phyloP scores from a whole-genome alignment of 176 grass and related monocot species.

The Raddia distichophylla region DNA sequence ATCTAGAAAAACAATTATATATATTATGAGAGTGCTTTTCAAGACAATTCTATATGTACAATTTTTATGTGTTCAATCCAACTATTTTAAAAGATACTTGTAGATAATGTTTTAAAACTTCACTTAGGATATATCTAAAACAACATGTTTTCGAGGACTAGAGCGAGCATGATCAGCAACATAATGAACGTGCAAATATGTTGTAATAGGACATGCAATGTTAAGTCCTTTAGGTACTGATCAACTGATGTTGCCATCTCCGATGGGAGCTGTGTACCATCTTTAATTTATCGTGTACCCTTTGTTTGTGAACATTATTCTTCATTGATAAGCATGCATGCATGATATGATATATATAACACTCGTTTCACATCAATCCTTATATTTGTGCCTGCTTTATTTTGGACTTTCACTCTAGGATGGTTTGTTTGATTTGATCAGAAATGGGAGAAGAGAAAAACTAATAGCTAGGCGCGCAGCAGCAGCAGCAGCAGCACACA shows the following conservation, averaged over 20 bases:
- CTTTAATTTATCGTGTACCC: conserved; percentile 40
- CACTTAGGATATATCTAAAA: no score
- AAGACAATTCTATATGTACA: no score
- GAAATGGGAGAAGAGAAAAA: conserved; percentile 19
- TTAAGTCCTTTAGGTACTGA: neutral
- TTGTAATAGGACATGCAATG: conserved; percentile 18
- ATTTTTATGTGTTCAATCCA: no score
- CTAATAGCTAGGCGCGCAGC: neutral
- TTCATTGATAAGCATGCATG: conserved; percentile 18
- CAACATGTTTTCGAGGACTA: no score
- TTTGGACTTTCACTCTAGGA: conserved; percentile 36
- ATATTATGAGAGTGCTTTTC: no score
- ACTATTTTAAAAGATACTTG: no score
- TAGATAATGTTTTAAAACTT: no score
- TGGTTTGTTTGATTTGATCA: conserved; percentile 23
- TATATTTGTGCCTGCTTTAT: conserved; percentile 6
- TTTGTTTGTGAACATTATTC: conserved; percentile 35
- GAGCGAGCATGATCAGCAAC: neutral
- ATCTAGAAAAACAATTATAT: no score
- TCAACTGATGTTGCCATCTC: conserved; percentile 18
- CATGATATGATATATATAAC: no score
- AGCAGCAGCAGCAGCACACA: neutral
- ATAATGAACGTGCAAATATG: neutral
- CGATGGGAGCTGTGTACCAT: conserved; percentile 30
- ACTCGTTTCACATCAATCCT: conserved; percentile 17